These are phyloP conservation scores for Nakataea oryzae DNA, from an alignment of 2,329 filamentous ascomycete genomes.

Conservation along the genomic window DNA sequence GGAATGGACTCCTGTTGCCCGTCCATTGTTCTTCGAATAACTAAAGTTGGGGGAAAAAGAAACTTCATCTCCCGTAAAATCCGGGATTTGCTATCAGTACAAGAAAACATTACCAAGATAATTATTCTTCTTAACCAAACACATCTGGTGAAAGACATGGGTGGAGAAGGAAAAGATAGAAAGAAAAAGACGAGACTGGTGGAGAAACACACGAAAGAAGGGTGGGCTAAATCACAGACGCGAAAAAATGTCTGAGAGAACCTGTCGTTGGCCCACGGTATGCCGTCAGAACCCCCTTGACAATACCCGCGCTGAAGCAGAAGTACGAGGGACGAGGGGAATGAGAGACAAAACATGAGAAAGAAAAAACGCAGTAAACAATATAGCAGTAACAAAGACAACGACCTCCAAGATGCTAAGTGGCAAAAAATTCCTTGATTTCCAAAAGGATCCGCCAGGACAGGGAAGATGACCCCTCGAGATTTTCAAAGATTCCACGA, in stretches of 20 bases:
- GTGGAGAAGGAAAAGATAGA: conserved; percentile 5
- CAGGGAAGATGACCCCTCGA: background rate
- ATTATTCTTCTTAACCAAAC: background rate
- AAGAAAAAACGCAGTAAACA: background rate
- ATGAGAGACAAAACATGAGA: background rate
- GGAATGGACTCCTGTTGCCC: too few relatives aligned
- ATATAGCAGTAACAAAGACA: background rate
- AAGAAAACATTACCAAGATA: background rate
- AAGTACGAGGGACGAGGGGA: background rate
- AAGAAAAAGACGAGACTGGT: conserved; percentile 9
- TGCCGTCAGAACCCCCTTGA: too few relatives aligned
- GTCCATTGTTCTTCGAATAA: too few relatives aligned
- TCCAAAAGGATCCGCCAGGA: background rate
- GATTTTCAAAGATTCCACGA: background rate
- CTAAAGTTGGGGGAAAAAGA: background rate
- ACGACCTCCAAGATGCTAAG: background rate
- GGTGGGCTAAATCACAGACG: background rate
- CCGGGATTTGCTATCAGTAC: background rate
- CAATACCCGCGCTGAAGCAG: too few relatives aligned
- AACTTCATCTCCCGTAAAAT: background rate
- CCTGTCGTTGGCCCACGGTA: too few relatives aligned
- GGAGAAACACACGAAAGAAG: background rate
- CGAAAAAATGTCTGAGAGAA: too few relatives aligned
- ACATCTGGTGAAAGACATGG: background rate
- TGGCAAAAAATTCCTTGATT: background rate